phyloP scores from a whole-genome alignment of 345 rosid species.

The Linum lewisii region DNA sequence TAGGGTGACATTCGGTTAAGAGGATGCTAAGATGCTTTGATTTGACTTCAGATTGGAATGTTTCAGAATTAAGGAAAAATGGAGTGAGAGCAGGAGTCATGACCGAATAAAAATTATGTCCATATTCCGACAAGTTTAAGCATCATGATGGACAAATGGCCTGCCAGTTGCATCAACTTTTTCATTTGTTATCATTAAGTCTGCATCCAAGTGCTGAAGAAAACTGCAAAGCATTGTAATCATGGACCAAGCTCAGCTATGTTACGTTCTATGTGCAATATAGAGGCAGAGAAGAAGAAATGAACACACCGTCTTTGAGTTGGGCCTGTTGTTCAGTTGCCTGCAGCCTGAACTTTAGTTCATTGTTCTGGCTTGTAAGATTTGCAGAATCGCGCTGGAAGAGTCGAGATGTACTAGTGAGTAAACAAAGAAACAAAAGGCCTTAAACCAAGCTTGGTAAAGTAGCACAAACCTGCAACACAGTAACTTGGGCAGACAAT shows the following conservation, averaged over 20 bases:
- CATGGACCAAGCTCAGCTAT: background rate
- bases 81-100: no score
- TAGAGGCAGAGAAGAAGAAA: background rate
- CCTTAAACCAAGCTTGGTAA: background rate
- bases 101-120: no score
- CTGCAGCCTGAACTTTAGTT: slow-evolving; percentile 87
- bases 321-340: slow-evolving; percentile 97
- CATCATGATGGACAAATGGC: no score
- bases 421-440: background rate
- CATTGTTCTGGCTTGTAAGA: slow-evolving; percentile 85
- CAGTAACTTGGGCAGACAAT: slow-evolving; percentile 5
- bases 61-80: background rate
- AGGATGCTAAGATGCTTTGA: no score
- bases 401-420: background rate
- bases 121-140: no score
- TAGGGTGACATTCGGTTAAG: background rate
- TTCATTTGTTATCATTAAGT: no score
- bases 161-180: no score
- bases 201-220: no score
- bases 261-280: background rate
- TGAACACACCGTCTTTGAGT: slow-evolving; percentile 66
- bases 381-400: slow-evolving; percentile 82
- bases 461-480: slow-evolving; percentile 1
- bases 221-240: no score
- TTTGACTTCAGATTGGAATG: no score